A percentile compares a stretch with the other conserved stretches of the same genome.
Evolutionary conservation across 2,329 filamentous ascomycete species (phyloP).

Genomic region (Xylariaceae sp.): DNA sequence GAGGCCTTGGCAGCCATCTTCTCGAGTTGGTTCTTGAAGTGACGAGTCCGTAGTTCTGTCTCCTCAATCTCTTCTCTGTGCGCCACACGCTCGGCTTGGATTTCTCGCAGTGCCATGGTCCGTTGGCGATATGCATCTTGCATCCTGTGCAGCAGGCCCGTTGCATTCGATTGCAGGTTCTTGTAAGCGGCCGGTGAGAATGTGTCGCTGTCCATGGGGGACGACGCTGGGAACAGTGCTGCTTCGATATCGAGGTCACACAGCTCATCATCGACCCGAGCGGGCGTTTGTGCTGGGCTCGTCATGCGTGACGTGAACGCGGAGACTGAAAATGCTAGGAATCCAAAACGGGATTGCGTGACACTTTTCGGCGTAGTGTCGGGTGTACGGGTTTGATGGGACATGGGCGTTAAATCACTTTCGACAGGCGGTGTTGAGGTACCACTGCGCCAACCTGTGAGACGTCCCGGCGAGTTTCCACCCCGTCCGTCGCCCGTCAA

Average conservation of each 20-base stretch:
- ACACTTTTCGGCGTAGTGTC: conserved; percentile 46
- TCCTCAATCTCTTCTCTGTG: conserved; percentile 64
- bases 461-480: conserved; percentile 38
- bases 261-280: conserved; percentile 57
- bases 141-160: conserved; percentile 60
- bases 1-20: conserved; percentile 61
- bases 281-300: conserved; percentile 35
- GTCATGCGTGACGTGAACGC: conserved; percentile 50
- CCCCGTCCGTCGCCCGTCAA: conserved; percentile 51
- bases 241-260: conserved; percentile 61
- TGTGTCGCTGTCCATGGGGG: conserved; percentile 52
- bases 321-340: conserved; percentile 55
- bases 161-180: conserved; percentile 65
- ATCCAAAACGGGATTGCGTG: conserved; percentile 51
- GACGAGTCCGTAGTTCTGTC: conserved; percentile 56
- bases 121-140: conserved; percentile 65
- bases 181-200: conserved; percentile 67
- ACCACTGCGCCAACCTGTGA: conserved; percentile 45
- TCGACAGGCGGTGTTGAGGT: conserved; percentile 33
- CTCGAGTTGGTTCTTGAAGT: conserved; percentile 66
- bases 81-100: conserved; percentile 60
- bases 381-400: conserved; percentile 36
- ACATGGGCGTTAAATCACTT: conserved; percentile 44
- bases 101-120: conserved; percentile 56
- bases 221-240: conserved; percentile 57